Percentiles rank a stretch among this genome's conserved stretches.
phyloP scores from a whole-genome alignment of 805 yeast genomes.

The Nakazawaea pomicola region DNA sequence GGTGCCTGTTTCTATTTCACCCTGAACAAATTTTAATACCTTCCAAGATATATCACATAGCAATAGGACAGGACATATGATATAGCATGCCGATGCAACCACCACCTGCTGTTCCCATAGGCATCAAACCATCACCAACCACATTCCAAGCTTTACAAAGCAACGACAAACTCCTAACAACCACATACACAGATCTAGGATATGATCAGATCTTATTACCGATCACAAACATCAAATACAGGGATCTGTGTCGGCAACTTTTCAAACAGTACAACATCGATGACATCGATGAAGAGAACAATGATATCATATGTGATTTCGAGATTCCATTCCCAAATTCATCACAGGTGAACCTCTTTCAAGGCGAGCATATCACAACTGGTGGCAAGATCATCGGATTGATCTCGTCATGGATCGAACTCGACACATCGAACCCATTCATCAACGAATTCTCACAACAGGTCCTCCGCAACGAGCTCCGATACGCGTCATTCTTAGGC shows the following conservation, averaged over 20 bases:
- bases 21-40: too few relatives aligned
- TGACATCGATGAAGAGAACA: conserved; percentile 11
- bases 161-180: conserved; percentile 24
- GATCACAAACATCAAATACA: conserved; percentile 46
- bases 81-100: background rate
- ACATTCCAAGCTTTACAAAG: conserved; percentile 23
- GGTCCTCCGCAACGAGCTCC: conserved; percentile 53
- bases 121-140: conserved; percentile 40
- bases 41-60: too few relatives aligned
- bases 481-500: conserved; percentile 57
- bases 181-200: conserved; percentile 27
- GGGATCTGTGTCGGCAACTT: conserved; percentile 35
- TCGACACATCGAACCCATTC: conserved; percentile 46
- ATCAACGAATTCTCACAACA: conserved; percentile 51
- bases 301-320: conserved; percentile 14
- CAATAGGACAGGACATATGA: too few relatives aligned
- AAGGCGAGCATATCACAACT: conserved; percentile 35
- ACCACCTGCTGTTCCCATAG: conserved; percentile 23
- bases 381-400: conserved; percentile 58
- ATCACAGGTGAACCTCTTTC: conserved; percentile 36
- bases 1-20: too few relatives aligned
- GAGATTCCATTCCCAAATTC: conserved; percentile 35
- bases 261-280: conserved; percentile 23
- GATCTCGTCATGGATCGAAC: conserved; percentile 65
- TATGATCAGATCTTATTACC: conserved; percentile 51